Percentiles rank a stretch among this genome's conserved stretches.
Evolutionary conservation across 2,329 filamentous ascomycete genomes (phyloP).

Genomic region (Cercospora sojina): DNA sequence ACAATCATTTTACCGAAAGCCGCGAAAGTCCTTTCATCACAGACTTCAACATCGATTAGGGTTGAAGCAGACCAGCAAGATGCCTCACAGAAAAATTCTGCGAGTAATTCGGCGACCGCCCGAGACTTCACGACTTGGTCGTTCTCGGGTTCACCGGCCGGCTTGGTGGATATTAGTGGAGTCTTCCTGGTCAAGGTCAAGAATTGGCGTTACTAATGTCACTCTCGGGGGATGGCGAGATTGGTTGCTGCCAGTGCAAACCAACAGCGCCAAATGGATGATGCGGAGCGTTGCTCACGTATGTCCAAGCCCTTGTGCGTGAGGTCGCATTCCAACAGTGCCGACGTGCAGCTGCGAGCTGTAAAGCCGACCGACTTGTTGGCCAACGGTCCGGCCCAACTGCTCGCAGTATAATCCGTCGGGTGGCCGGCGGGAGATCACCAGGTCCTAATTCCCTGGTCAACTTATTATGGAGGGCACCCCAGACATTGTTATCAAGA

Average conservation of each 20-base stretch:
- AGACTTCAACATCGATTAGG: background rate
- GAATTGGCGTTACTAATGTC: background rate
- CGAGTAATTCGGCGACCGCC: background rate
- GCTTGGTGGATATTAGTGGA: background rate
- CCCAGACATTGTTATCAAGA: background rate
- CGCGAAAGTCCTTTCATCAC: background rate
- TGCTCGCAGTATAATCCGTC: background rate
- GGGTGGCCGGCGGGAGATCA: background rate
- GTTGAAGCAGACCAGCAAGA: background rate
- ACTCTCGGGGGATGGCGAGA: background rate
- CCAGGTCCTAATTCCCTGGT: background rate
- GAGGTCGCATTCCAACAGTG: background rate
- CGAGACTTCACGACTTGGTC: background rate
- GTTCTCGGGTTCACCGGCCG: background rate
- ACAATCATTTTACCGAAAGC: background rate
- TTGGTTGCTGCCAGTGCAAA: background rate
- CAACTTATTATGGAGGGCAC: background rate
- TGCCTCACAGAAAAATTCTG: background rate
- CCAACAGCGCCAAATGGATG: background rate
- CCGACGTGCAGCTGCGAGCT: background rate
- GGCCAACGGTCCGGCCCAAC: background rate
- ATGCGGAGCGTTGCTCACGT: background rate
- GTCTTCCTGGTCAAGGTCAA: background rate
- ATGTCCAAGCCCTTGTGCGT: background rate
- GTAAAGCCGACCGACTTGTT: background rate